These are phyloP conservation scores for Penicillium sp. DNA, from an alignment of 2,329 filamentous ascomycete genomes.

Conservation along the genomic window DNA sequence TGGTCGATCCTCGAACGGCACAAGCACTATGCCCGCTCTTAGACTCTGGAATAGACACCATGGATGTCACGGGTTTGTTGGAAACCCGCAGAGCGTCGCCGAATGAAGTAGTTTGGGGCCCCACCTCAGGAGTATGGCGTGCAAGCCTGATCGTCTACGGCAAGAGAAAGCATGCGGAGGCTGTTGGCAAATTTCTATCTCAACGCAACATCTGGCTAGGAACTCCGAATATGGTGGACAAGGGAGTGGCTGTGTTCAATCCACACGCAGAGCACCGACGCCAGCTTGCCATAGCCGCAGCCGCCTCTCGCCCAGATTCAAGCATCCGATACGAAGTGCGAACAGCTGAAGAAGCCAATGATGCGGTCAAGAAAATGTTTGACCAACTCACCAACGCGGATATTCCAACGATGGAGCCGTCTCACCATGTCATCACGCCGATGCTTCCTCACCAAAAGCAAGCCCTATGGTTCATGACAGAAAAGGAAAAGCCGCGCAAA, in stretches of 20 bases:
- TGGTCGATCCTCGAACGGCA: constrained; percentile 68
- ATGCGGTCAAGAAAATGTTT: constrained; percentile 82
- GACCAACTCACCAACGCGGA: constrained; percentile 76
- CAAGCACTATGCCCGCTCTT: constrained; percentile 69
- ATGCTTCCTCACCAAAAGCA: constrained; percentile 87
- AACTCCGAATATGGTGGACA: constrained; percentile 64
- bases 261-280: constrained; percentile 63
- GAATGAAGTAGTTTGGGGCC: constrained; percentile 64
- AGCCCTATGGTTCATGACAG: constrained; percentile 80
- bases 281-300: constrained; percentile 37
- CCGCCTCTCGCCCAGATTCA: constrained; percentile 21
- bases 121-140: constrained; percentile 60
- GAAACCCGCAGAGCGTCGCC: constrained; percentile 62
- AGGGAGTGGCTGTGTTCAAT: constrained; percentile 70
- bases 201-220: constrained; percentile 67
- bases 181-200: constrained; percentile 67
- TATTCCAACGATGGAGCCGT: constrained; percentile 70
- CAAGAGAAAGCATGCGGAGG: constrained; percentile 62
- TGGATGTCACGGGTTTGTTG: constrained; percentile 73
- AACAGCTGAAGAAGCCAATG: constrained; percentile 81
- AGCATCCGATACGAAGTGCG: constrained; percentile 49
- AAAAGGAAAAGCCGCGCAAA: constrained; percentile 68
- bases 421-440: constrained; percentile 60
- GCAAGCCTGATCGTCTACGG: constrained; percentile 79
- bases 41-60: constrained; percentile 60